A percentile compares a stretch with the other conserved stretches of the same genome.
These are phyloP conservation scores for Tremella mesenterica DNA, from an alignment of 768 basidiomycete genomes.

Conservation along the genomic window DNA sequence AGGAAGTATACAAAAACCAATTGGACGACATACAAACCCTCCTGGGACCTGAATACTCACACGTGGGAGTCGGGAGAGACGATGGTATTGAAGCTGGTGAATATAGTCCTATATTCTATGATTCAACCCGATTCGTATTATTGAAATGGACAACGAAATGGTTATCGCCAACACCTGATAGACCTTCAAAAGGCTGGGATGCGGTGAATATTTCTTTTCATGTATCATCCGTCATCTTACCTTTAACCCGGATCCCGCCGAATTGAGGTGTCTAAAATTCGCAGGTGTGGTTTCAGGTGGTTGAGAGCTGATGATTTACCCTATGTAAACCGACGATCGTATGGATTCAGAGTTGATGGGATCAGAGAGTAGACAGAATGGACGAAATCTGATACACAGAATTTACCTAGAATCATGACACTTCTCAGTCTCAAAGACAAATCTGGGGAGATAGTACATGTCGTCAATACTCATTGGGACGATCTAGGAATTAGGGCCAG, in stretches of 20 bases:
- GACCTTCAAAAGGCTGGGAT: slow-evolving; percentile 43
- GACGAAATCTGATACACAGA: slow-evolving; percentile 5
- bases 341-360: too few relatives aligned
- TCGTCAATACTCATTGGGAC: slow-evolving; percentile 45
- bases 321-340: neutral
- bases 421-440: slow-evolving; percentile 19
- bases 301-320: too few relatives aligned
- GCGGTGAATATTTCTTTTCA: slow-evolving; percentile 35
- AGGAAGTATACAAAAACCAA: slow-evolving; percentile 52
- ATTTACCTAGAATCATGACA: slow-evolving; percentile 34
- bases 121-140: slow-evolving; percentile 45
- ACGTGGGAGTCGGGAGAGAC: slow-evolving; percentile 59
- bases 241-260: too few relatives aligned
- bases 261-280: too few relatives aligned
- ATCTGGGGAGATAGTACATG: slow-evolving; percentile 18
- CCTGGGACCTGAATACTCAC: slow-evolving; percentile 53
- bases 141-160: slow-evolving; percentile 32
- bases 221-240: too few relatives aligned
- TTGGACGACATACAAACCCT: slow-evolving; percentile 53
- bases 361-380: neutral
- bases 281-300: too few relatives aligned
- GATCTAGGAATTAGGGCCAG: slow-evolving; percentile 36
- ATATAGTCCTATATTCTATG: slow-evolving; percentile 58
- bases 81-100: slow-evolving; percentile 55
- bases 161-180: slow-evolving; percentile 41